phyloP scores from a whole-genome alignment of 2,329 filamentous ascomycete genomes.

The Pseudocercospora fuligena region DNA sequence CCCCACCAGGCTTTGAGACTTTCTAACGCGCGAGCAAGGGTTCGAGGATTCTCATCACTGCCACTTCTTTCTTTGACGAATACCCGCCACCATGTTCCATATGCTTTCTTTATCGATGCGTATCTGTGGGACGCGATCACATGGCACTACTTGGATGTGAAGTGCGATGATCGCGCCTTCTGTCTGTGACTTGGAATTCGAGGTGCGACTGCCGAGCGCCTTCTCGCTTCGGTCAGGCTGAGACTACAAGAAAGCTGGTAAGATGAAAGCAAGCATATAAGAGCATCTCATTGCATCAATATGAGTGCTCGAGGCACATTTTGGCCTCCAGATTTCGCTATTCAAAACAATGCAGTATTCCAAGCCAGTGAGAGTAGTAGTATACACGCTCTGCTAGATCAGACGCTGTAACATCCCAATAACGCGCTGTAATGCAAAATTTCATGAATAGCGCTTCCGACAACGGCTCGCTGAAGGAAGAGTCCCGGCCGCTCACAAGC shows the following conservation, averaged over 20 bases:
- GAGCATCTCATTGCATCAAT: not conserved
- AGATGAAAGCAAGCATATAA: not conserved
- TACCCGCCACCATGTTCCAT: not conserved
- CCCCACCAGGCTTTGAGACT: slow-evolving; percentile 1
- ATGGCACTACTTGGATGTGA: no score
- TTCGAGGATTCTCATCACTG: not conserved
- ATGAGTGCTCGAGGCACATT: not conserved
- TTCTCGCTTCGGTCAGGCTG: not conserved
- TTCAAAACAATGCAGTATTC: slow-evolving; percentile 9
- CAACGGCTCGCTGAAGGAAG: not conserved
- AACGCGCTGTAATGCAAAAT: slow-evolving; percentile 10
- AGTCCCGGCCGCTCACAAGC: not conserved
- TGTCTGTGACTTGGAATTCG: not conserved
- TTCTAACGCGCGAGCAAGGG: not conserved
- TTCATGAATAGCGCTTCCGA: not conserved
- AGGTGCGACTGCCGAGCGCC: not conserved
- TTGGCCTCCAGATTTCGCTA: slow-evolving; percentile 6
- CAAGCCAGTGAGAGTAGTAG: slow-evolving; percentile 12
- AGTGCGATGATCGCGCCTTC: not conserved
- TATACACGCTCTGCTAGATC: slow-evolving; percentile 8
- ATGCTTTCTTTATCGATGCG: not conserved
- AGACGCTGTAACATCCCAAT: slow-evolving; percentile 4
- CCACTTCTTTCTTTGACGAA: not conserved
- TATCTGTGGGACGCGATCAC: not conserved
- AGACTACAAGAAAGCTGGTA: not conserved